Conservation (phyloP, 192 early-diverging fungal species). For the Coemansia sp. region DNA sequence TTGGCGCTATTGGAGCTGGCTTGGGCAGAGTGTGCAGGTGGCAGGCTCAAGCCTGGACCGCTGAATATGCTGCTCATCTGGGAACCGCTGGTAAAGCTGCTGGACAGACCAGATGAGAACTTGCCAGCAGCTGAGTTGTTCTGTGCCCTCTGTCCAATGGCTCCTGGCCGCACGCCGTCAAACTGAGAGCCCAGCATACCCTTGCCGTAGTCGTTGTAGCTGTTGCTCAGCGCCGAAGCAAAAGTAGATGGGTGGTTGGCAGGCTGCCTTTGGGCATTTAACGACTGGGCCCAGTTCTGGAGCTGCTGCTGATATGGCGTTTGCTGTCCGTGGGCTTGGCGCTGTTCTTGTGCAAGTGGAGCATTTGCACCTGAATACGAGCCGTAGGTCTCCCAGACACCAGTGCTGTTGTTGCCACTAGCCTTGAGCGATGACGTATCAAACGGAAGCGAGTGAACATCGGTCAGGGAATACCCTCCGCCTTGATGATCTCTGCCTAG, state of each 20-base stretch:
- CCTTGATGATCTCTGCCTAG: slow-evolving; percentile 25
- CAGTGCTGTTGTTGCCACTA: slow-evolving; percentile 1
- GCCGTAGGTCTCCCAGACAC: slow-evolving; percentile 28
- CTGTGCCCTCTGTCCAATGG: slow-evolving; percentile 33
- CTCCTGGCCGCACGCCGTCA: slow-evolving; percentile 18
- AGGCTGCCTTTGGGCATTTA: slow-evolving; percentile 4
- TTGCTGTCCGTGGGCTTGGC: neutral
- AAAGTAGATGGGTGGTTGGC: slow-evolving; percentile 25
- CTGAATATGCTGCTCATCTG: slow-evolving; percentile 16
- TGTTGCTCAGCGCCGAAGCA: slow-evolving; percentile 21
- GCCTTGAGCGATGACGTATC: slow-evolving; percentile 3
- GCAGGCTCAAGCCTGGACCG: slow-evolving; percentile 16
- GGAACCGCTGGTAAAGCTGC: slow-evolving; percentile 13
- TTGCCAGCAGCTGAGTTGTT: slow-evolving; percentile 6
- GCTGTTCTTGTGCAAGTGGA: slow-evolving; percentile 11
- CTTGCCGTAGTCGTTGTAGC: slow-evolving; percentile 20
- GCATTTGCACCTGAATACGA: slow-evolving; percentile 12
- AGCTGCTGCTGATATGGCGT: slow-evolving; percentile 13
- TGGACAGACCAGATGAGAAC: neutral
- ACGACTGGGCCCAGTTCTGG: slow-evolving; percentile 23
- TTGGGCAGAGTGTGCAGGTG: neutral
- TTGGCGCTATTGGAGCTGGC: neutral
- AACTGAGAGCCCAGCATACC: slow-evolving; percentile 5
- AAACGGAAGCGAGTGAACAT: slow-evolving; percentile 20
- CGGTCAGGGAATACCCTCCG: slow-evolving; percentile 34